Conservation (phyloP, 2,329 filamentous ascomycete species). For the Fusarium caatingaense region DNA sequence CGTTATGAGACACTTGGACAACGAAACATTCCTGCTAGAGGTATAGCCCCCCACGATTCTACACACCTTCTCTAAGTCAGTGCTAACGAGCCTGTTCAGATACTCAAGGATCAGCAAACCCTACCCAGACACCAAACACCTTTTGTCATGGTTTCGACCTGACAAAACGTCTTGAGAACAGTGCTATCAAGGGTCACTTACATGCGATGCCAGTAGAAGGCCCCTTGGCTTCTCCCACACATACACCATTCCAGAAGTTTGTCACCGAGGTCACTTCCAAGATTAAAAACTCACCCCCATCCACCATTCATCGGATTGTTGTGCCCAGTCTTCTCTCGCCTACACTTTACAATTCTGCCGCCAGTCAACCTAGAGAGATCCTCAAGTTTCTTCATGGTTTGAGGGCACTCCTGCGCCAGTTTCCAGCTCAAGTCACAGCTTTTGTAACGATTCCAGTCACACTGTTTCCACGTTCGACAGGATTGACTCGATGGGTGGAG, state of each 20-base stretch:
- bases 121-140: slow-evolving; percentile 44
- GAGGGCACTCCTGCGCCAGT: slow-evolving; percentile 77
- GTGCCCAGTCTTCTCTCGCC: slow-evolving; percentile 89
- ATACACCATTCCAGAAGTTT: slow-evolving; percentile 67
- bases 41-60: slow-evolving; percentile 57
- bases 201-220: slow-evolving; percentile 61
- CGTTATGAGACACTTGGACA: slow-evolving; percentile 87
- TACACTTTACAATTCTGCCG: slow-evolving; percentile 78
- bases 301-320: slow-evolving; percentile 80
- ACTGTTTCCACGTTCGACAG: slow-evolving; percentile 79
- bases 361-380: slow-evolving; percentile 76
- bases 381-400: slow-evolving; percentile 85
- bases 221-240: slow-evolving; percentile 38
- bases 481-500: slow-evolving; percentile 87
- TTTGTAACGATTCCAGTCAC: slow-evolving; percentile 83
- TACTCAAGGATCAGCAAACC: slow-evolving; percentile 27
- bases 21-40: slow-evolving; percentile 72
- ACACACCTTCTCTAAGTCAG: not conserved
- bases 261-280: slow-evolving; percentile 67
- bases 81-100: slow-evolving; percentile 29
- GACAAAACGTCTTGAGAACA: slow-evolving; percentile 68
- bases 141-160: slow-evolving; percentile 83
- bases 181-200: slow-evolving; percentile 62
- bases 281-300: slow-evolving; percentile 67
- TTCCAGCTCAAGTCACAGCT: slow-evolving; percentile 73